A percentile compares a stretch with the other conserved stretches of the same genome.
These are phyloP conservation scores for Myxozyma neglecta DNA, from an alignment of 805 yeast genomes.

Conservation along the genomic window DNA sequence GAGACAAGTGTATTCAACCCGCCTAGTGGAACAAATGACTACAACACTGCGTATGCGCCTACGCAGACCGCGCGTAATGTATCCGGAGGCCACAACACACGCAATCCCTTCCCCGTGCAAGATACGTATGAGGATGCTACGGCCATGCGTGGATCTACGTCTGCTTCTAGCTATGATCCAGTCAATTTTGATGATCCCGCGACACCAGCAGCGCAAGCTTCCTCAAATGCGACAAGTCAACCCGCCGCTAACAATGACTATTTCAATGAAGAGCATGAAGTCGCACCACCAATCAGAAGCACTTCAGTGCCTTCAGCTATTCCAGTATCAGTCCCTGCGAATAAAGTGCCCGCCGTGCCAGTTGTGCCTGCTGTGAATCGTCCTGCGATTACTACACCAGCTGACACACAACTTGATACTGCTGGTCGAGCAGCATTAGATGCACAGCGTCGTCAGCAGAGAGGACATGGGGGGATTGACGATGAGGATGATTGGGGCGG, in stretches of 20 bases:
- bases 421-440: slow-evolving; percentile 34
- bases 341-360: not conserved
- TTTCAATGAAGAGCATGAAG: not conserved
- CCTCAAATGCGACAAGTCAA: not conserved
- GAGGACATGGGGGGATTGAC: slow-evolving; percentile 30
- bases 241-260: not conserved
- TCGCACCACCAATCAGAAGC: not conserved
- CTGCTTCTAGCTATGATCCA: slow-evolving; percentile 11
- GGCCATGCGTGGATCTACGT: not conserved
- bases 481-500: slow-evolving; percentile 41
- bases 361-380: slow-evolving; percentile 1
- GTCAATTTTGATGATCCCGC: slow-evolving; percentile 14
- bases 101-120: slow-evolving; percentile 27
- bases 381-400: not conserved
- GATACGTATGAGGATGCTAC: slow-evolving; percentile 1
- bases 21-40: not conserved
- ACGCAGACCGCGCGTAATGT: not conserved
- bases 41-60: not conserved
- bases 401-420: not conserved
- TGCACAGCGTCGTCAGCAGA: slow-evolving; percentile 38
- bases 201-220: slow-evolving; percentile 4
- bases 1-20: not conserved
- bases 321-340: not conserved
- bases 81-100: slow-evolving; percentile 9
- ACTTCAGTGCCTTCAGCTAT: slow-evolving; percentile 14